Base-by-base conservation (phyloP, 164 flowering plant species). In the Annona cherimola region DNA sequence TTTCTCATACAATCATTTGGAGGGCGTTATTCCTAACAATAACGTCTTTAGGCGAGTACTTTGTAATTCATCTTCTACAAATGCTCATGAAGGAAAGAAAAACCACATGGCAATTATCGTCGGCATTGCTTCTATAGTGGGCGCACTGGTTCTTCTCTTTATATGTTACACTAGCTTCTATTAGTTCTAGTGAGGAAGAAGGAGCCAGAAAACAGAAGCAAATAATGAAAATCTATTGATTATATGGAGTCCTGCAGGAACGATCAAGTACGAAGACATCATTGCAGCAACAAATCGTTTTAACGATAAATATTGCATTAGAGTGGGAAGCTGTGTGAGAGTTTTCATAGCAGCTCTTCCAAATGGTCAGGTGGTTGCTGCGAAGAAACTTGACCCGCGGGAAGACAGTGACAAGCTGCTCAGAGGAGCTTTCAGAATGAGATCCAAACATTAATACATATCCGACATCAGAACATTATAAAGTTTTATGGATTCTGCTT, bases 301-400 rank as follows among this genome's bases (percentile, higher is more conserved):
- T 40, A 8, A 4, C 4, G 65, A 42, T 4, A n/a, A 19, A 1
- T 42, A 70, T 42, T 39, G 40, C 41, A 61, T 70, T 60, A 65
- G 46, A 19, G 19, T 6, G 16, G 72, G 72, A 70, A 65, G 46
- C 59, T 5, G 39, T 42, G 72, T 50, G 61, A 11, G 74, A 2
- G 74, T 72, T 6, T 72, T 64, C 44, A 72, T 54, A 64, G 74
- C 45, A 45, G 69, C 50, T 69, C 42, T 72, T 3, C 60, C 68
- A 39, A 45, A 61, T 11, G 61, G 61, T 20, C 68, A 46, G 2
- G 45, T 40, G 4, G 74, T 72, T 4, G 74, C 74, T 5, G 43
- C 65, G 12, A 72, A 72, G 46, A 64, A 40, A 16, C 62, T 72
- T 45, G 60, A 63, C 45, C 12, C 1, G 3, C 12, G 7, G 61